Conservation (phyloP, 805 yeast species). For the Candida coleopterorum region DNA sequence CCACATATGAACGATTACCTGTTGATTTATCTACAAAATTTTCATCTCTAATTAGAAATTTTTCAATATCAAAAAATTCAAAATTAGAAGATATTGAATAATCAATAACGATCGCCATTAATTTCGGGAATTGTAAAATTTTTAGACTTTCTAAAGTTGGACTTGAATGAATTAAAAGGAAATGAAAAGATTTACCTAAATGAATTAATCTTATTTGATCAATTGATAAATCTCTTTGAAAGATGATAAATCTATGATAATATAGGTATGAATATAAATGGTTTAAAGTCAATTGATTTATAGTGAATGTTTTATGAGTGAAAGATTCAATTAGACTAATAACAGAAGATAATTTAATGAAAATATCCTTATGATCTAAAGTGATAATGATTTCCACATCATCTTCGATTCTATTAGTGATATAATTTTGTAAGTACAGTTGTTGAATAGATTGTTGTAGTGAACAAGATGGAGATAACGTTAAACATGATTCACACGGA, state of each 20-base stretch:
- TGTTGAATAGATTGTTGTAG: conserved; percentile 1
- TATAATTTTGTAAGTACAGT: conserved; percentile 4
- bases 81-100: background rate
- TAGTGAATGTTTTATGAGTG: background rate
- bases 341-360: conserved; percentile 14
- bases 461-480: conserved; percentile 11
- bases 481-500: conserved; percentile 18
- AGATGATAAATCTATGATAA: conserved; percentile 10
- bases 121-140: conserved; percentile 3
- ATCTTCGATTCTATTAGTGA: conserved; percentile 2
- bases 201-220: conserved; percentile 18
- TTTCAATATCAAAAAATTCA: conserved; percentile 3
- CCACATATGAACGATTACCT: conserved; percentile 10
- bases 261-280: conserved; percentile 18
- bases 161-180: conserved; percentile 1
- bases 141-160: conserved; percentile 4
- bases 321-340: conserved; percentile 13
- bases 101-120: conserved; percentile 5
- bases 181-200: conserved; percentile 14
- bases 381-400: conserved; percentile 6
- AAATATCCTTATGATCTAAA: conserved; percentile 11
- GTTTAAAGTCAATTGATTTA: conserved; percentile 12
- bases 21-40: conserved; percentile 8
- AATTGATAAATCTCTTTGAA: conserved; percentile 8
- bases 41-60: conserved; percentile 2